Evolutionary conservation across 176 grass and related monocot species (phyloP).

Genomic region (Echinochloa phyllopogon): DNA sequence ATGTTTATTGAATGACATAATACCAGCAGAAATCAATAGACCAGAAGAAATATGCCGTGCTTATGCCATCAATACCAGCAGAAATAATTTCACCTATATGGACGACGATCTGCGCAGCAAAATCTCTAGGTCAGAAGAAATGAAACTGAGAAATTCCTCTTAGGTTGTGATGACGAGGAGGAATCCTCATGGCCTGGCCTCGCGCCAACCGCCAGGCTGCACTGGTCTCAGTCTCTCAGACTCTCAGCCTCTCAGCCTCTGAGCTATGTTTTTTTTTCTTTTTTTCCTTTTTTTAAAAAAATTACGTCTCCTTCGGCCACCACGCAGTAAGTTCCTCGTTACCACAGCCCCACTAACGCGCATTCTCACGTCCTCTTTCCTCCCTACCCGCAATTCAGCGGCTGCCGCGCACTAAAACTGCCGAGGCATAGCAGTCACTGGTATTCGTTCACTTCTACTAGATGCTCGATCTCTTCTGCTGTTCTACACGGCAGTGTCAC

Average conservation of each 20-base stretch:
- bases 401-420: neutral
- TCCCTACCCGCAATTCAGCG: neutral
- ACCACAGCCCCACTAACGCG: no score
- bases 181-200: neutral
- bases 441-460: neutral
- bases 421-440: neutral
- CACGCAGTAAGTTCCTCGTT: no score
- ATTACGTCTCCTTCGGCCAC: no score
- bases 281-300: no score
- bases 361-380: no score
- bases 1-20: neutral
- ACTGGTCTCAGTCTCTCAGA: neutral
- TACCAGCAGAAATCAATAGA: neutral
- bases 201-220: neutral
- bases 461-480: no score
- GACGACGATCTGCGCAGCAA: neutral
- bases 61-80: no score
- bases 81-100: no score
- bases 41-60: neutral
- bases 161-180: neutral
- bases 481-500: neutral
- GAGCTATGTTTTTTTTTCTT: no score
- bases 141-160: neutral
- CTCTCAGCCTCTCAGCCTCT: no score
- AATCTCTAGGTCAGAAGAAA: neutral